phyloP scores from a whole-genome alignment of 1,139 yeast genomes.

The Lodderomyces beijingensis region DNA sequence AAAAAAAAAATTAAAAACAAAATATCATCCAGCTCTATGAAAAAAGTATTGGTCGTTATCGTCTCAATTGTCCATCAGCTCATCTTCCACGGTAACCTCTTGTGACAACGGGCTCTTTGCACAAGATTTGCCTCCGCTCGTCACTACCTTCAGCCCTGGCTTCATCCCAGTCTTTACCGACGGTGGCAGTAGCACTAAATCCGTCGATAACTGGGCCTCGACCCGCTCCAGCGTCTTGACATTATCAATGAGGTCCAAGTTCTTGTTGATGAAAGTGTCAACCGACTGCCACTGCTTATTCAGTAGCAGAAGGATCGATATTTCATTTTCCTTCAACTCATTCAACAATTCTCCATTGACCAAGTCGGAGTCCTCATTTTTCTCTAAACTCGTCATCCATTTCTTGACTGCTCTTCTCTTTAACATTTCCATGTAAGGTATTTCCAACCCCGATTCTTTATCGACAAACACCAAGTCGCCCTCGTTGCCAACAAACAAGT shows the following conservation, averaged over 20 bases:
- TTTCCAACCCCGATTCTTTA: slow-evolving; percentile 38
- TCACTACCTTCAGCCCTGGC: too few relatives aligned
- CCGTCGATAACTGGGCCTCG: slow-evolving; percentile 1
- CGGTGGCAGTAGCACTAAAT: neutral
- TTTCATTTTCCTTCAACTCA: slow-evolving; percentile 21
- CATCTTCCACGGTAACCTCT: slow-evolving; percentile 9
- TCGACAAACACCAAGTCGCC: slow-evolving; percentile 71
- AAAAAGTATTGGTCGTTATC: slow-evolving; percentile 1
- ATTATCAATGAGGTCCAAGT: slow-evolving; percentile 18
- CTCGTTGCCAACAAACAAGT: slow-evolving; percentile 55
- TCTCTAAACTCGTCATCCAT: slow-evolving; percentile 25
- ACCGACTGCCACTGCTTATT: slow-evolving; percentile 18
- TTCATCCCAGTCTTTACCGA: neutral
- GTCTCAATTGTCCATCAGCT: too few relatives aligned
- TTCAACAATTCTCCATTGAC: slow-evolving; percentile 20
- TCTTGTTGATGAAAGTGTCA: slow-evolving; percentile 27
- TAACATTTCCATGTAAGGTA: slow-evolving; percentile 64
- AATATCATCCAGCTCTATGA: neutral
- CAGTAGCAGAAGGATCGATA: slow-evolving; percentile 17
- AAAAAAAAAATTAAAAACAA: neutral
- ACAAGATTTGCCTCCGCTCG: neutral
- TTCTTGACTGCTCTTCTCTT: slow-evolving; percentile 27
- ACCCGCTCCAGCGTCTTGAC: slow-evolving; percentile 5
- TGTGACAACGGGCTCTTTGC: slow-evolving; percentile 13
- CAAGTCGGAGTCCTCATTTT: slow-evolving; percentile 7